phyloP scores from a whole-genome alignment of 768 basidiomycete genomes.

The Mycena chlorophos region DNA sequence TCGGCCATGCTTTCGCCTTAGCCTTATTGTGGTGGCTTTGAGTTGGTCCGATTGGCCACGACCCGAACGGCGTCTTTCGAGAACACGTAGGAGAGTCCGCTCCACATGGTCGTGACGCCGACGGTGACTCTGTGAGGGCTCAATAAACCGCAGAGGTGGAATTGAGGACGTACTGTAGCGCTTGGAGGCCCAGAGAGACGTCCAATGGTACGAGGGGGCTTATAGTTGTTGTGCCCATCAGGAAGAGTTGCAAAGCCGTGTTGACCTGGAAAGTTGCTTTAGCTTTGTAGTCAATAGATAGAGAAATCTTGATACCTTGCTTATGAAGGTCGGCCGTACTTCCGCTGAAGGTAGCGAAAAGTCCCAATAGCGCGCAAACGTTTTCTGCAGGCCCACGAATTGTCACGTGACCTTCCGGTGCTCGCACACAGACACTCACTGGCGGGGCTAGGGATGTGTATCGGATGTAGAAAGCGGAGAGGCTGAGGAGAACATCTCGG shows the following conservation, averaged over 20 bases:
- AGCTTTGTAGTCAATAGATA: conserved; percentile 1
- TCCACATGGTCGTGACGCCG: conserved; percentile 89
- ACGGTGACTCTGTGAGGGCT: conserved; percentile 68
- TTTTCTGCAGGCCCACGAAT: conserved; percentile 59
- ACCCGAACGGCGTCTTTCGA: conserved; percentile 73
- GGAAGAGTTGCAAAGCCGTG: conserved; percentile 84
- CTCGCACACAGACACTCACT: conserved; percentile 45
- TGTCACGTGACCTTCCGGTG: conserved; percentile 6
- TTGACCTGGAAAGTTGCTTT: conserved; percentile 61
- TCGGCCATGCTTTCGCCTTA: no score
- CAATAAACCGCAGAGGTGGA: conserved; percentile 4
- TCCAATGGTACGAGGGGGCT: conserved; percentile 74
- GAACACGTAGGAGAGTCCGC: conserved; percentile 81
- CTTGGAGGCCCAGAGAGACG: conserved; percentile 53
- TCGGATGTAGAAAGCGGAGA: conserved; percentile 91
- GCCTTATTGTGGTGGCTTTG: conserved; percentile 25
- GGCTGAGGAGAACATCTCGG: conserved; percentile 79
- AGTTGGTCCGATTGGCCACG: conserved; percentile 39
- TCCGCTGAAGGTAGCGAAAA: conserved; percentile 94
- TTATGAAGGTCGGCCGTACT: conserved; percentile 89
- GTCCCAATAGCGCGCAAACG: conserved; percentile 91
- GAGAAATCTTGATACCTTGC: conserved; percentile 59
- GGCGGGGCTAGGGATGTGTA: conserved; percentile 87
- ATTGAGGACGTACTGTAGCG: conserved; percentile 65
- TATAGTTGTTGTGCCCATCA: conserved; percentile 90